Evolutionary conservation across 192 early-diverging fungal species (phyloP), one percentile per base, ranked within the genome.

Genomic region (Backusella westeae): DNA sequence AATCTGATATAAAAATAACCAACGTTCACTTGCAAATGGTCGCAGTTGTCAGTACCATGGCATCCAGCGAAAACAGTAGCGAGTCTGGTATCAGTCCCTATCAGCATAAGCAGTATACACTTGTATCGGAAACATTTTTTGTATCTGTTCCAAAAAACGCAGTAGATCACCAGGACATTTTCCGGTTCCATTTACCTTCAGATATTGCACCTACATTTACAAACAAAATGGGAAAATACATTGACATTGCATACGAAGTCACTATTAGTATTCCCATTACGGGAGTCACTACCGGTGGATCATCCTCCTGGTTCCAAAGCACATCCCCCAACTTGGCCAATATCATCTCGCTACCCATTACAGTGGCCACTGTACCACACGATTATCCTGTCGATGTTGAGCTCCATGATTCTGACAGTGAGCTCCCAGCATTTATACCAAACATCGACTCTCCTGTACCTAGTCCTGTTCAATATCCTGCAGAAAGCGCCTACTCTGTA

Each of bases 131-230:
- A 38, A 74, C 67, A 2, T 53, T 75, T 14, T 75, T 59, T 59
- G 69, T 75, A 17, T 72, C 73, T 7, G 78, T 81, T 34, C 69
- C 80, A 72, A 77, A 72, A 17, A 53, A 77, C 21, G 56, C 72
- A 0, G 71, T 38, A 6, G 49, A 73, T 34, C 71, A 69, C 14
- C 72, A 74, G 14, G 39, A 63, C 10, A 78, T 78, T 1, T 36
- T 81, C 14, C 73, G 42, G 0, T 65, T 81, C 32, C n/a, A 21
- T 14, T 72, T 81, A 6, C 76, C 80, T 23, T 41, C 67, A 9
- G 34, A 77, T 42, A 72, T 73, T 29, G 35, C 74, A 6, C 80
- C 80, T 21, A 36, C 80, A 17, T 65, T 70, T n/a, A 41, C 44
- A 7, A 59, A 68, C 17, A 53, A 81, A n/a, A 34, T 81, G n/a